Evolutionary conservation across 176 grass and related monocot genomes (phyloP).

Genomic region (Oryza officinalis): DNA sequence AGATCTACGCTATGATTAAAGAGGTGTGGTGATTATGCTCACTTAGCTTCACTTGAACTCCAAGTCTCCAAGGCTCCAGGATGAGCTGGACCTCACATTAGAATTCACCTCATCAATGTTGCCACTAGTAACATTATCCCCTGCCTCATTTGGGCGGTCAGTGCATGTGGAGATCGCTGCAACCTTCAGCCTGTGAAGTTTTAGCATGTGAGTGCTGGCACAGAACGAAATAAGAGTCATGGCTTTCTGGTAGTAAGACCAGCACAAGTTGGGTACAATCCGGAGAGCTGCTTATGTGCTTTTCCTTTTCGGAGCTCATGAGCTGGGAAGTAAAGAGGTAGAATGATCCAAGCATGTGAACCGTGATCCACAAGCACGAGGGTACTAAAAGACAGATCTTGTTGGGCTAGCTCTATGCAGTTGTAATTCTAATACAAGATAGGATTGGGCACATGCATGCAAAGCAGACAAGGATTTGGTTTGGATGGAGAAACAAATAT

Average conservation of each 20-base stretch:
- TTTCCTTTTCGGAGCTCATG: conserved; percentile 31
- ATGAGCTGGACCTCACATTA: conserved; percentile 16
- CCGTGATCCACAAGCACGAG: conserved; percentile 34
- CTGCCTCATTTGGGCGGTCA: conserved; percentile 15
- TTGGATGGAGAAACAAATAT: not conserved
- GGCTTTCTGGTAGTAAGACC: conserved; percentile 7
- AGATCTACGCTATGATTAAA: conserved; percentile 39
- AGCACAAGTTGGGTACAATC: conserved; percentile 24
- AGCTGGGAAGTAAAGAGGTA: conserved; percentile 14
- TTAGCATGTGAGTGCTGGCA: conserved; percentile 38
- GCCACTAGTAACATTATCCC: not conserved
- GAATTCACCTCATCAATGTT: not conserved
- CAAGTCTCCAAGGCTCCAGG: conserved; percentile 41
- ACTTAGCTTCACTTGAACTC: conserved; percentile 49
- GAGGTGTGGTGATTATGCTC: conserved; percentile 12
- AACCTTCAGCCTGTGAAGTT: conserved; percentile 35
- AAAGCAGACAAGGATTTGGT: conserved; percentile 23
- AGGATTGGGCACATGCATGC: conserved; percentile 11
- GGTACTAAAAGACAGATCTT: conserved; percentile 42
- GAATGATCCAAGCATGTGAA: conserved; percentile 54
- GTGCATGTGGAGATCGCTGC: conserved; percentile 23
- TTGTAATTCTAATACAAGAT: conserved; percentile 15
- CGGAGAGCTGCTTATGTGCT: not conserved
- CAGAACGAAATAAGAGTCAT: conserved; percentile 32
- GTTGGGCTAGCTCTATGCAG: conserved; percentile 20